Conservation (phyloP, 192 early-diverging fungal genomes). For the Martensiomyces pterosporus region DNA sequence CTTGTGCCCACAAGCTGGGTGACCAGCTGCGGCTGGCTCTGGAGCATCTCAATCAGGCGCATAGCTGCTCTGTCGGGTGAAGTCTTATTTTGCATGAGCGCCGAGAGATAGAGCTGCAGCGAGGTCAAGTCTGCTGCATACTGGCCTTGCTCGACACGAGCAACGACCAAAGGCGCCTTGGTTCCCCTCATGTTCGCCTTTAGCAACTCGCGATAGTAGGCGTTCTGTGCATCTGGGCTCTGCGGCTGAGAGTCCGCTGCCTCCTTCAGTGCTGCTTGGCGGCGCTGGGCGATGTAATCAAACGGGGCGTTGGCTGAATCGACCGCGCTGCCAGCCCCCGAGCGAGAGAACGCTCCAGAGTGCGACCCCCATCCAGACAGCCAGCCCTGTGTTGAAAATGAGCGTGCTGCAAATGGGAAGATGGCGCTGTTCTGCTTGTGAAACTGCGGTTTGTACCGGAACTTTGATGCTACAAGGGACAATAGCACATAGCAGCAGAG, state of each 20-base stretch:
- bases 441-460: no score
- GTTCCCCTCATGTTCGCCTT: conserved; percentile 26
- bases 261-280: conserved; percentile 22
- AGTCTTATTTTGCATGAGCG: conserved; percentile 39
- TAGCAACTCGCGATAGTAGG: conserved; percentile 43
- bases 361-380: conserved; percentile 37
- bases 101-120: conserved; percentile 43
- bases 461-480: no score
- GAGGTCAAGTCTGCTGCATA: conserved; percentile 32
- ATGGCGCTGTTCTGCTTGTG: no score
- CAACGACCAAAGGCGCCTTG: conserved; percentile 33
- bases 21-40: conserved; percentile 36
- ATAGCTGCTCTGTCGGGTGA: conserved; percentile 41
- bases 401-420: no score
- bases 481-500: no score
- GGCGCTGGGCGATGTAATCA: conserved; percentile 33
- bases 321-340: conserved; percentile 1
- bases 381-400: conserved; percentile 27
- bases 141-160: conserved; percentile 42
- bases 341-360: conserved; percentile 13
- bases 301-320: conserved; percentile 6
- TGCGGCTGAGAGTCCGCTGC: conserved; percentile 26
- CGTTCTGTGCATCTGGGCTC: conserved; percentile 28
- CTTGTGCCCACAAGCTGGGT: conserved; percentile 25
- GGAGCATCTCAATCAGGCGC: conserved; percentile 41